phyloP scores from a whole-genome alignment of 768 basidiomycete species.

The Trametes cingulata region DNA sequence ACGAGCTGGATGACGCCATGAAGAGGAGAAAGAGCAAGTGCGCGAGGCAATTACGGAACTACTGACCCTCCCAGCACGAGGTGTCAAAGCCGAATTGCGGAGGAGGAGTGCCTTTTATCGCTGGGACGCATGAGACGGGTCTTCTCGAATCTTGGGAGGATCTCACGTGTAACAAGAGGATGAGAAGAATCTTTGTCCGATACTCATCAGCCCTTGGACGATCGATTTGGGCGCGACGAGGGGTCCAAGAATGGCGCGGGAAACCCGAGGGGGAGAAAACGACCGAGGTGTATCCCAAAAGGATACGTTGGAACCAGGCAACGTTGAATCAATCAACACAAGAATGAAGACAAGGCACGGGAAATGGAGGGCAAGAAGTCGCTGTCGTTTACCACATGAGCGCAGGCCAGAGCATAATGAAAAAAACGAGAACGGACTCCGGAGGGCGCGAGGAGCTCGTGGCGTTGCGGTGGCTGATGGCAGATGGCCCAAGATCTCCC shows the following conservation, averaged over 20 bases:
- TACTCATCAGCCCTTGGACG: constrained; percentile 25
- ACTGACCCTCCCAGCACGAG: constrained; percentile 31
- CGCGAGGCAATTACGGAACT: constrained; percentile 31
- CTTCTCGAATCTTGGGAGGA: constrained; percentile 19
- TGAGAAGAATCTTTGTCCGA: constrained; percentile 21
- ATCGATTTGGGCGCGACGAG: constrained; percentile 22
- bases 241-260: constrained; percentile 16
- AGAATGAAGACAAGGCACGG: constrained; percentile 10
- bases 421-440: constrained; percentile 3
- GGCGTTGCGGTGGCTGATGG: constrained; percentile 9
- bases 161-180: constrained; percentile 26
- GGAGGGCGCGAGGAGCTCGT: constrained; percentile 5
- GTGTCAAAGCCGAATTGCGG: constrained; percentile 22
- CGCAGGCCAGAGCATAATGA: constrained; percentile 9
- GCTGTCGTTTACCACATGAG: neutral
- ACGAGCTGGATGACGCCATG: constrained; percentile 34
- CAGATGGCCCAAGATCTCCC: constrained; percentile 16
- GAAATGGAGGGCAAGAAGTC: neutral
- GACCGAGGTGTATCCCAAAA: constrained; percentile 8
- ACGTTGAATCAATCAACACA: constrained; percentile 17
- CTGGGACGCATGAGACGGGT: constrained; percentile 11
- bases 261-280: constrained; percentile 14
- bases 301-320: constrained; percentile 9
- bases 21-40: constrained; percentile 30
- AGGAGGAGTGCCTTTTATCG: constrained; percentile 23